A percentile compares a stretch with the other conserved stretches of the same genome.
These are phyloP conservation scores for Cercospora brassicicola DNA, from an alignment of 2,329 filamentous ascomycete species.

Conservation along the genomic window DNA sequence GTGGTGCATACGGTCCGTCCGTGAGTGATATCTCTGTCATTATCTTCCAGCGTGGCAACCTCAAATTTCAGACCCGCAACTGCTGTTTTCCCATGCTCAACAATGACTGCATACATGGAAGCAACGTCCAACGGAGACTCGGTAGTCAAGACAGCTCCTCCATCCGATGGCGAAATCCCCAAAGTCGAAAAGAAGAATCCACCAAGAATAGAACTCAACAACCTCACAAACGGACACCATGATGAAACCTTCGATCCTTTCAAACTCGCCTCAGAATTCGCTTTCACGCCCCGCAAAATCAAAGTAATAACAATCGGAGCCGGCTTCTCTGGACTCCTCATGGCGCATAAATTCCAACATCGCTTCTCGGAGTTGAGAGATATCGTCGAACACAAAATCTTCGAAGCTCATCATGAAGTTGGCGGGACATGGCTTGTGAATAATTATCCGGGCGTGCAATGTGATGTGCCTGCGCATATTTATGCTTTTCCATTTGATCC, in stretches of 20 bases:
- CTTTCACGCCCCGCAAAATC: neutral
- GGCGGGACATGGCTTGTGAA: slow-evolving; percentile 15
- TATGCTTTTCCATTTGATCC: slow-evolving; percentile 17
- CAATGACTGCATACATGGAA: neutral
- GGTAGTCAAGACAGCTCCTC: neutral
- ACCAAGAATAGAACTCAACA: neutral
- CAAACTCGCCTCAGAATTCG: neutral
- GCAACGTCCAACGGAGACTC: neutral
- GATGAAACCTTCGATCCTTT: neutral
- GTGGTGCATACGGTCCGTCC: neutral
- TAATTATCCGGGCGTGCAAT: slow-evolving; percentile 11
- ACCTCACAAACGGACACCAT: neutral
- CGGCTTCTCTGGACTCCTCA: slow-evolving; percentile 14
- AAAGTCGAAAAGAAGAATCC: neutral
- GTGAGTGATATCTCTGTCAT: neutral
- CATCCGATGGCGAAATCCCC: neutral
- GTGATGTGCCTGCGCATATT: slow-evolving; percentile 12
- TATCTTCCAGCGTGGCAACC: neutral
- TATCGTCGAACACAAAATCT: neutral
- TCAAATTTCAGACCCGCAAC: neutral
- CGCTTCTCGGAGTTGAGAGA: slow-evolving; percentile 4
- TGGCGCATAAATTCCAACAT: slow-evolving; percentile 4
- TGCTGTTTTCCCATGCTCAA: neutral
- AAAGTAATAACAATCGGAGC: slow-evolving; percentile 16
- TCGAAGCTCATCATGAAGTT: slow-evolving; percentile 9